Conservation (phyloP, 2,329 filamentous ascomycete genomes). For the Acrocalymma vagum region DNA sequence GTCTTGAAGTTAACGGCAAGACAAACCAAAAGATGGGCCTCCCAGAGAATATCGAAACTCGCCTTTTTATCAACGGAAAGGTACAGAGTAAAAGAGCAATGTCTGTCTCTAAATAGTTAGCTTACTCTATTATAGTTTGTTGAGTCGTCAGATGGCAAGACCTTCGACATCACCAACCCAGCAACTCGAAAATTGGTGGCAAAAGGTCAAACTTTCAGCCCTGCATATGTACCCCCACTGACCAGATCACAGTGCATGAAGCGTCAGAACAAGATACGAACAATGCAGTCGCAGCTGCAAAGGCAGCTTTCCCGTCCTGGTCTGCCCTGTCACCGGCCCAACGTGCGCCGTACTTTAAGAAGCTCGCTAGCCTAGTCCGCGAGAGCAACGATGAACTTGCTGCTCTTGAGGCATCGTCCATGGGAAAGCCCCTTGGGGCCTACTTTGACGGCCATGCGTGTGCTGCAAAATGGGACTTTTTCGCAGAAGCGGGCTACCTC, state of each 20-base stretch:
- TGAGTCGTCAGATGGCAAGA: slow-evolving; percentile 42
- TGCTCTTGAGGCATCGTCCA: slow-evolving; percentile 82
- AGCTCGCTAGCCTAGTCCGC: slow-evolving; percentile 77
- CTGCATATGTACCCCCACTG: too few species aligned
- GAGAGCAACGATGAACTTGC: slow-evolving; percentile 84
- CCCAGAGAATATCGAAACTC: slow-evolving; percentile 41
- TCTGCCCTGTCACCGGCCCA: slow-evolving; percentile 52
- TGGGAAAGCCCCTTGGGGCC: slow-evolving; percentile 84
- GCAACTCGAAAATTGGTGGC: slow-evolving; percentile 85
- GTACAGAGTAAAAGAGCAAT: too few species aligned
- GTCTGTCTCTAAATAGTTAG: background rate
- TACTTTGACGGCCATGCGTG: slow-evolving; percentile 80
- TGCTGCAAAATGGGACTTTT: slow-evolving; percentile 80
- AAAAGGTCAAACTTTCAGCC: slow-evolving; percentile 64
- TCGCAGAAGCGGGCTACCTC: slow-evolving; percentile 78
- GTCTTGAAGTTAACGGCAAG: background rate
- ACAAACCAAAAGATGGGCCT: slow-evolving; percentile 27
- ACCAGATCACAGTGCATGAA: slow-evolving; percentile 48
- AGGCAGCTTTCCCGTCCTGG: slow-evolving; percentile 79
- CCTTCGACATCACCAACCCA: slow-evolving; percentile 77
- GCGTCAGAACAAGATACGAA: slow-evolving; percentile 64
- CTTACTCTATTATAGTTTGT: slow-evolving; percentile 31
- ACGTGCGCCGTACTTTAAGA: slow-evolving; percentile 49
- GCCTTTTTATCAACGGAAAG: slow-evolving; percentile 46
- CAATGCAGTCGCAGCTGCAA: slow-evolving; percentile 73